Evolutionary conservation across 2,329 filamentous ascomycete genomes (phyloP).

Genomic region (Celoporthe dispersa): DNA sequence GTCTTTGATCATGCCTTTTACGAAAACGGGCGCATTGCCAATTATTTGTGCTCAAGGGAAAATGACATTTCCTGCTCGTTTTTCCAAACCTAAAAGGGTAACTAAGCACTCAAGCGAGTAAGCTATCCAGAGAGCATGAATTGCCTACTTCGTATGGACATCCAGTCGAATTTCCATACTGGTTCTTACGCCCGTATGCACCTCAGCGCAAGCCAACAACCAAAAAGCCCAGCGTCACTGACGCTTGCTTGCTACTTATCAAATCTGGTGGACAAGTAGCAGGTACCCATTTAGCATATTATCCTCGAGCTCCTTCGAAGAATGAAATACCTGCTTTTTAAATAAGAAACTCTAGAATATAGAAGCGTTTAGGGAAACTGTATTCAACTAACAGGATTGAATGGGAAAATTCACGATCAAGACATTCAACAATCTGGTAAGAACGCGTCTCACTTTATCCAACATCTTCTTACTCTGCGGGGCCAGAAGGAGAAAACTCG

Average conservation of each 20-base stretch:
- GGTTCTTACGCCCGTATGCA: no score
- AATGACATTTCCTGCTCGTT: no score
- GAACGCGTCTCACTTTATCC: background rate
- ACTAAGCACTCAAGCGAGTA: no score
- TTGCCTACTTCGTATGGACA: no score
- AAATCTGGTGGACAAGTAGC: no score
- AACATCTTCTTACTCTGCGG: background rate
- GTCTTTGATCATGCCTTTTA: background rate
- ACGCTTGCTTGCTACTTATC: background rate
- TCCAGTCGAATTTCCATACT: no score
- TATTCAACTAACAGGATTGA: background rate
- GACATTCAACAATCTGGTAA: background rate
- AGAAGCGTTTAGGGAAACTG: background rate
- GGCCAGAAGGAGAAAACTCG: background rate
- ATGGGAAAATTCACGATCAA: background rate
- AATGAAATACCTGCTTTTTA: background rate
- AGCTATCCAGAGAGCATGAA: no score
- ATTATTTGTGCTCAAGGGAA: no score
- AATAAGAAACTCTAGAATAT: no score
- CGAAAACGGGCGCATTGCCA: background rate
- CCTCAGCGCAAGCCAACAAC: background rate
- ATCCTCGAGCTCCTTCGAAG: no score
- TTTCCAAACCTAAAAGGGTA: no score
- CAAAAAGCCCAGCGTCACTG: background rate
- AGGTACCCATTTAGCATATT: no score